A percentile compares a stretch with the other conserved stretches of the same genome.
These are phyloP conservation scores for Polyplosphaeria fusca DNA, from an alignment of 495 filamentous ascomycete genomes.

Conservation along the genomic window DNA sequence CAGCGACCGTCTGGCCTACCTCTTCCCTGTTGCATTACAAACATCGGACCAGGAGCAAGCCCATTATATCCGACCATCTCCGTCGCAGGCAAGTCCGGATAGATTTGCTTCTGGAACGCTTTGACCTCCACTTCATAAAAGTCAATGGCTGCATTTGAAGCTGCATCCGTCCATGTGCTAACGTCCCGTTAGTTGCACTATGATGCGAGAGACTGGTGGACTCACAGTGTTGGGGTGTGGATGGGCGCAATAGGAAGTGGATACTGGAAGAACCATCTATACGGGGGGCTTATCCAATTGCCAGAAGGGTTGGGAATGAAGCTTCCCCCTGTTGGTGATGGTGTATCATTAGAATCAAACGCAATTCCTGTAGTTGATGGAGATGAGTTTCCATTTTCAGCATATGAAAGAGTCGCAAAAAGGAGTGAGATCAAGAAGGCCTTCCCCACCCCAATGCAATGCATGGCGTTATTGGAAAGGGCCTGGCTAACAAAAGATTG, in stretches of 20 bases:
- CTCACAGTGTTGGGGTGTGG: constrained; percentile 41
- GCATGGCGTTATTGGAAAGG: no score
- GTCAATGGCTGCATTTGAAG: constrained; percentile 30
- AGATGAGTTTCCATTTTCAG: no score
- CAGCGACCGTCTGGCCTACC: constrained; percentile 18
- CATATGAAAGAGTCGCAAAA: not conserved
- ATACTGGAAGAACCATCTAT: constrained; percentile 47
- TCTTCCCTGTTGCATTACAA: constrained; percentile 43
- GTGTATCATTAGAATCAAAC: no score
- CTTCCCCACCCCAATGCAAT: no score
- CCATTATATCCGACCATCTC: constrained; percentile 50
- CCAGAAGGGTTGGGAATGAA: constrained; percentile 5
- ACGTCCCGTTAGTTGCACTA: not conserved
- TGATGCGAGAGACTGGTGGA: not conserved
- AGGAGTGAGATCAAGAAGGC: no score
- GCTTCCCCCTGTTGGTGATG: not conserved
- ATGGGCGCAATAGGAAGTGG: constrained; percentile 49
- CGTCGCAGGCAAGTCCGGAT: constrained; percentile 44
- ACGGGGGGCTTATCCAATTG: constrained; percentile 34
- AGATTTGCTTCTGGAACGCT: constrained; percentile 44
- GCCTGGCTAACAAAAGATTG: no score
- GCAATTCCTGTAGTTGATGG: no score
- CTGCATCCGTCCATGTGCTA: constrained; percentile 12
- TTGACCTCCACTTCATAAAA: constrained; percentile 49
- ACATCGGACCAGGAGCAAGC: constrained; percentile 48